Evolutionary conservation across 1,284 basidiomycete genomes (phyloP), one percentile per base, ranked within the genome.

Genomic region (Cutaneotrichosporon curvatum): DNA sequence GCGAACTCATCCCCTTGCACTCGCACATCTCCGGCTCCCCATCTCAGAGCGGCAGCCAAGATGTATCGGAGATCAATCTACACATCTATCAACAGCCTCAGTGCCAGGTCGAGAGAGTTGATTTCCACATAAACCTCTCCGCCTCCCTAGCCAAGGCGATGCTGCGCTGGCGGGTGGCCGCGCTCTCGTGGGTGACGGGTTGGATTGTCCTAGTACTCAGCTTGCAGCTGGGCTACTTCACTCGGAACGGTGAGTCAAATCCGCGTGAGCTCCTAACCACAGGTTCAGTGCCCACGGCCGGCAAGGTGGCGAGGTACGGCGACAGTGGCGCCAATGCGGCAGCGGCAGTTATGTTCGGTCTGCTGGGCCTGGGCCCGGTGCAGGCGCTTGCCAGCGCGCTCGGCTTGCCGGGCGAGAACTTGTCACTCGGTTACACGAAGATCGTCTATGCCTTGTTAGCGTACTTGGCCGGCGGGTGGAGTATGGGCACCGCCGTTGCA

Each of bases 131-230:
- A 4, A 83, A 88, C 61, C 81, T 80, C 79, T 73, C 74, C 63
- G 74, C 78, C n/a, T 83, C 81, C 2, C 50, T 84, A 8, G 85
- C 85, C 4, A 76, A 86, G 40, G 78, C 78, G 65, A 79, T 81
- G 3, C 72, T 80, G 11, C 75, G 89, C n/a, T 88, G 87, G 65
- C 79, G 82, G 41, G 81, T 79, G 25, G 81, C 81, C 1, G 60
- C 83, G 0, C 66, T 83, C 2, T 77, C 78, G 21, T 92, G 87
- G 85, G 73, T 79, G 1, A 67, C 83, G 2, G 87, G 81, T 1
- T 74, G 86, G 45, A 76, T 80, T 0, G 74, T 78, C 1, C 53
- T 83, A 8, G 51, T 82, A 0, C 51, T 84, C 21, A 81, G 78
- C 52, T 64, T 75, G 9, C 58, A 60, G 34, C 36, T 60, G 18